These are phyloP conservation scores for Echium plantagineum DNA, from an alignment of 257 asterid genomes.

Conservation along the genomic window DNA sequence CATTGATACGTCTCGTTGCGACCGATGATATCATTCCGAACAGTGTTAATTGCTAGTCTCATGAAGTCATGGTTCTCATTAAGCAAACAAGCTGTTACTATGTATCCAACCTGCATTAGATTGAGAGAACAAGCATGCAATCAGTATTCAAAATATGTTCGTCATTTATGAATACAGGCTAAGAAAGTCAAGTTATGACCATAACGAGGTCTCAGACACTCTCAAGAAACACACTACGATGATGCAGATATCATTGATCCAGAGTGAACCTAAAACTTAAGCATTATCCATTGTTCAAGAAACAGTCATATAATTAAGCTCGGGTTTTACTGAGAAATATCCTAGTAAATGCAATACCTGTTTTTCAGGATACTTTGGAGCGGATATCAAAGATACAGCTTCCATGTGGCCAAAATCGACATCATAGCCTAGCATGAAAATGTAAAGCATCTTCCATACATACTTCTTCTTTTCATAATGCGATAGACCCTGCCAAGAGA, in stretches of 20 bases:
- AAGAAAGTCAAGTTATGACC: neutral
- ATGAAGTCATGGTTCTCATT: slow-evolving; percentile 95
- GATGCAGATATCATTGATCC: neutral
- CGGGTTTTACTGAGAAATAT: neutral
- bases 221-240: neutral
- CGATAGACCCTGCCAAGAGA: slow-evolving; percentile 57
- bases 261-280: neutral
- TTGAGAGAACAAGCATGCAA: neutral
- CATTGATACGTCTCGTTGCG: slow-evolving; percentile 99
- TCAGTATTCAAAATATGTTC: neutral
- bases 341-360: slow-evolving; percentile 42
- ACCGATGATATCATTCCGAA: slow-evolving; percentile 95
- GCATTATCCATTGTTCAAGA: neutral
- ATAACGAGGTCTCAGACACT: neutral
- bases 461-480: slow-evolving; percentile 96
- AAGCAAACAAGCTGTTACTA: slow-evolving; percentile 90
- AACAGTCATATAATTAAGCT: neutral
- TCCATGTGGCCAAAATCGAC: slow-evolving; percentile 99
- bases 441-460: slow-evolving; percentile 99
- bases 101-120: slow-evolving; percentile 82
- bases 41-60: slow-evolving; percentile 92
- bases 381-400: slow-evolving; percentile 95
- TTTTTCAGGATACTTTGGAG: slow-evolving; percentile 98
- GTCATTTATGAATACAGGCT: neutral
- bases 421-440: slow-evolving; percentile 95